Conservation (phyloP, 805 yeast genomes). For the Starmerella vitae region DNA sequence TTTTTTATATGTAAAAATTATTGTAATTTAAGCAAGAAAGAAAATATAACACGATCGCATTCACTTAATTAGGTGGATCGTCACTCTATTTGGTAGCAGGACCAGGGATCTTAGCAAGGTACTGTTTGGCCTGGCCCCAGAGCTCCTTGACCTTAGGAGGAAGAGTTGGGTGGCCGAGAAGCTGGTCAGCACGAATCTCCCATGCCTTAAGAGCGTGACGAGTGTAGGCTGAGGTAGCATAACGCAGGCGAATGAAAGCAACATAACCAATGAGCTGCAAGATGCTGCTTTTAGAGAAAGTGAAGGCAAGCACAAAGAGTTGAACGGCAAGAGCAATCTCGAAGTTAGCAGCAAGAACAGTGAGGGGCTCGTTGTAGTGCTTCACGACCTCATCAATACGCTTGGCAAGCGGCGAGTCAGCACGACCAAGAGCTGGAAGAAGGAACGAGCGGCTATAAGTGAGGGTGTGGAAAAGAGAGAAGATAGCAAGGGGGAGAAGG, state of each 20-base stretch:
- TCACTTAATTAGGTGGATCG: too few relatives aligned
- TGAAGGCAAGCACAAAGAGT: conserved; percentile 32
- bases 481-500: conserved; percentile 58
- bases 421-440: conserved; percentile 45
- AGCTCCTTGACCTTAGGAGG: conserved; percentile 37
- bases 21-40: too few relatives aligned
- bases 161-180: conserved; percentile 40
- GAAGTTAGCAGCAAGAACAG: conserved; percentile 45
- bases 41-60: too few relatives aligned
- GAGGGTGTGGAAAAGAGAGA: conserved; percentile 70
- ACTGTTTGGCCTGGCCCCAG: conserved; percentile 38
- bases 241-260: conserved; percentile 61
- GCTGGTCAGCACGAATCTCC: conserved; percentile 53
- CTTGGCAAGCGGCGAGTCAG: conserved; percentile 22
- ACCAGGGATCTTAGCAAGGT: conserved; percentile 14
- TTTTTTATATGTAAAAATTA: too few relatives aligned
- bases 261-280: conserved; percentile 36
- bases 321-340: conserved; percentile 37
- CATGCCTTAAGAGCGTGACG: conserved; percentile 52
- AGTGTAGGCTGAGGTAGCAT: conserved; percentile 60
- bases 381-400: conserved; percentile 35
- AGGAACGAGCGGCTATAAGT: conserved; percentile 53
- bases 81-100: too few relatives aligned
- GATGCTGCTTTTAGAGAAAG: conserved; percentile 55
- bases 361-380: conserved; percentile 43